Evolutionary conservation across 768 basidiomycete genomes (phyloP), one percentile per base, ranked within the genome.

Genomic region (Dictyophora rubrovolvata): DNA sequence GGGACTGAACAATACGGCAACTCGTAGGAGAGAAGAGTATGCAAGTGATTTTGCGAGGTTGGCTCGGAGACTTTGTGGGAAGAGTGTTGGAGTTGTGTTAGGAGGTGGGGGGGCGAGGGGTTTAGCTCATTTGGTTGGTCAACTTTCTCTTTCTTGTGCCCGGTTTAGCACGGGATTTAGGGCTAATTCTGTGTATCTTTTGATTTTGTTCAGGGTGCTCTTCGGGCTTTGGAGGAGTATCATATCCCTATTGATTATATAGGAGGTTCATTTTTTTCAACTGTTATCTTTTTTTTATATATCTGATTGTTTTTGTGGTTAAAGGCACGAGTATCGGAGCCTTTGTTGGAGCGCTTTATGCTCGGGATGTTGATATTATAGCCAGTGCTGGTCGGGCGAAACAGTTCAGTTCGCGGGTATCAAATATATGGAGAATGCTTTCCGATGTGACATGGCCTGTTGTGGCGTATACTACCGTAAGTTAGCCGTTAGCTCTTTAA

Each of bases 21-120:
- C 82, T 20, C 89, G 85, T 16, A 85, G 88, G 68, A 80, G 89
- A 1, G 81, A 84, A n/a, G 81, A 87, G 5, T 85, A 93, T 68
- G 82, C 81, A 62, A 93, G 87, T 63, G 96, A 99, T 69, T 98
- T 98, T 69, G 86, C 93, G 9, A 79, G 96, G 20, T 73, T 99
- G 42, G 96, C 96, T 1, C 76, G 96, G 58, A 74, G 93, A 53
- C 81, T 98, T 37, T 96, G 93, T 67, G 96, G 94, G 14, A 89
- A 85, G 65, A 91, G 89, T 8, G 88, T 98, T 60, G 96, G 94
- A 1, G 74, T 99, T 48, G 93, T 98, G 7, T 79, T 99, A 1
- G 96, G 96, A 18, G 96, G 96, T 6, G 96, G 96, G n/a, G 96
- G 96, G 17, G 96, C 94, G 16, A 80, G 96, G 47, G 96, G 87